A percentile compares a stretch with the other conserved stretches of the same genome.
Evolutionary conservation across 805 yeast species (phyloP).

Genomic region (Phaffomyces antillensis): DNA sequence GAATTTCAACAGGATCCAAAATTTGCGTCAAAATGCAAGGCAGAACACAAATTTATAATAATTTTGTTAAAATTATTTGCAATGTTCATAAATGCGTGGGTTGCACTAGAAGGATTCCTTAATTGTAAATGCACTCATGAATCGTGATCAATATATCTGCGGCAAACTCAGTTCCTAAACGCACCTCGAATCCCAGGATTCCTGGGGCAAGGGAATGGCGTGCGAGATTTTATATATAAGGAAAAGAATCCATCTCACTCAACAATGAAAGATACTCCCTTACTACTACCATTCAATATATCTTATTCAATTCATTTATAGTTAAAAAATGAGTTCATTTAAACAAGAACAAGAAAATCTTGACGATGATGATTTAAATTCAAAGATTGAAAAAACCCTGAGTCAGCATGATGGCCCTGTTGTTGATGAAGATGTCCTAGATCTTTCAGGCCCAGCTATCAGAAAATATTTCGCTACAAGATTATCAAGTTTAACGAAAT

Average conservation of each 20-base stretch:
- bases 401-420: neutral
- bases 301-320: too few species aligned
- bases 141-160: neutral
- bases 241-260: too few species aligned
- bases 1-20: neutral
- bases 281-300: too few species aligned
- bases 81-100: neutral
- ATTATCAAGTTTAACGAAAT: slow-evolving; percentile 18
- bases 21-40: neutral
- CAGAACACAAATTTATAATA: neutral
- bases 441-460: slow-evolving; percentile 7
- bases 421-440: slow-evolving; percentile 3
- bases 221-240: too few species aligned
- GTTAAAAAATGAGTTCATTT: neutral
- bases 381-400: neutral
- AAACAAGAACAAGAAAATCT: neutral
- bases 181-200: neutral
- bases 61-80: neutral
- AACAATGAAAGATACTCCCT: too few species aligned
- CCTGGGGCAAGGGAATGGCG: neutral
- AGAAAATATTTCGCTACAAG: slow-evolving; percentile 18
- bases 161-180: neutral
- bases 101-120: neutral
- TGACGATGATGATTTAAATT: neutral
- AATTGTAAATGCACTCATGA: too few species aligned